Percentiles rank a stretch among this genome's conserved stretches.
Evolutionary conservation across 345 rosid species (phyloP).

Genomic region (Aethionema arabicum): DNA sequence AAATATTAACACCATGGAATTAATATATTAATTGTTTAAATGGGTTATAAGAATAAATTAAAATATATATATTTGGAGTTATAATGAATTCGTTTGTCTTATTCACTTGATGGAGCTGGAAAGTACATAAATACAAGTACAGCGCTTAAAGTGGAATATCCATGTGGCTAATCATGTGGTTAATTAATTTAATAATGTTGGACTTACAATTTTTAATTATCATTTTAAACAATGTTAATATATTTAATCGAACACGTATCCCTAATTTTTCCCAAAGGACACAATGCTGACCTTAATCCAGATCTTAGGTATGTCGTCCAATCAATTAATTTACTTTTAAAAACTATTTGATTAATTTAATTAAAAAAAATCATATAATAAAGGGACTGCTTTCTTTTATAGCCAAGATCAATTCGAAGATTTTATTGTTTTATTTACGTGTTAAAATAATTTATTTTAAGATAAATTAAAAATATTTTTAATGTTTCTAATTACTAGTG

Average conservation of each 20-base stretch:
- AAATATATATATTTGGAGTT: constrained; percentile 11
- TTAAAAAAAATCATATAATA: too few species aligned
- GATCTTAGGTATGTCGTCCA: constrained; percentile 41
- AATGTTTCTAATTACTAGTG: too few species aligned
- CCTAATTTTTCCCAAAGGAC: constrained; percentile 37
- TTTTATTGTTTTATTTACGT: too few species aligned
- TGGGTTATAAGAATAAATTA: not conserved
- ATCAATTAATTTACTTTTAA: not conserved
- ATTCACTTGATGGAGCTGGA: constrained; percentile 36
- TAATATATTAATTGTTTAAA: not conserved
- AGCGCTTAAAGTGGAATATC: constrained; percentile 40
- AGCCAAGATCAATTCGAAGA: too few species aligned
- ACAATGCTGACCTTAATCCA: constrained; percentile 34
- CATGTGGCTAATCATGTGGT: constrained; percentile 40
- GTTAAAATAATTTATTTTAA: too few species aligned
- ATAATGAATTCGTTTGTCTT: constrained; percentile 37
- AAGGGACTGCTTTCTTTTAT: too few species aligned
- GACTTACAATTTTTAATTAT: constrained; percentile 26
- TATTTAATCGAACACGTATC: constrained; percentile 31
- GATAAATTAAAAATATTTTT: too few species aligned
- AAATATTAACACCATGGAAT: not conserved
- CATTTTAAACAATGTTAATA: constrained; percentile 12
- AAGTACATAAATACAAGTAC: constrained; percentile 41
- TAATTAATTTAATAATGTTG: constrained; percentile 22
- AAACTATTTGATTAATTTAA: not conserved